A percentile compares a stretch with the other conserved stretches of the same genome.
These are phyloP conservation scores for Arbutus unedo DNA, from an alignment of 148 eudicot species.

Conservation along the genomic window DNA sequence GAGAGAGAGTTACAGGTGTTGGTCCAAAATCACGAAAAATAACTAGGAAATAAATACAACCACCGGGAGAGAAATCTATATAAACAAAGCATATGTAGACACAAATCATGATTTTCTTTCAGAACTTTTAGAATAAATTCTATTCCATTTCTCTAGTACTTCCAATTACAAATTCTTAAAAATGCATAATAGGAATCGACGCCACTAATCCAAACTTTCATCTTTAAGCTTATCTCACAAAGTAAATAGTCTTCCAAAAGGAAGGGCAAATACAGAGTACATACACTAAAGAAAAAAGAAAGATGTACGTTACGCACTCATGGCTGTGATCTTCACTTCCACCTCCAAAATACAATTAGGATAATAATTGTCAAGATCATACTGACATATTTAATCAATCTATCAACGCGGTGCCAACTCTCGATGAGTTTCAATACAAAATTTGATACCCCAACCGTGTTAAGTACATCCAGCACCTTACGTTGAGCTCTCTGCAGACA, in stretches of 20 bases:
- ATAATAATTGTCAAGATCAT: slow-evolving; percentile 65
- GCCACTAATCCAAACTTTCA: not conserved
- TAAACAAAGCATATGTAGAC: not conserved
- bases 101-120: not conserved
- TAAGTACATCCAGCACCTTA: slow-evolving; percentile 75
- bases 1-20: no score
- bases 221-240: not conserved
- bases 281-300: not conserved
- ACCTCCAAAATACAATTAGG: slow-evolving; percentile 67
- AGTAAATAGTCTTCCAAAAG: not conserved
- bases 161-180: not conserved
- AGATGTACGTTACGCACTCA: not conserved
- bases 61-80: not conserved
- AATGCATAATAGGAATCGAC: not conserved
- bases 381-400: slow-evolving; percentile 78
- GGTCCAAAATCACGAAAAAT: no score
- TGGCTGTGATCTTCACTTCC: slow-evolving; percentile 32
- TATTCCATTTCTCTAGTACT: not conserved
- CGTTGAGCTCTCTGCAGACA: slow-evolving; percentile 80
- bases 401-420: slow-evolving; percentile 74
- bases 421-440: slow-evolving; percentile 73
- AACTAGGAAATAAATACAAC: not conserved
- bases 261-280: not conserved
- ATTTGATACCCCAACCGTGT: slow-evolving; percentile 80
- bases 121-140: not conserved